Conservation (phyloP, 2,329 filamentous ascomycete species). For the Hypoxylon sp. region DNA sequence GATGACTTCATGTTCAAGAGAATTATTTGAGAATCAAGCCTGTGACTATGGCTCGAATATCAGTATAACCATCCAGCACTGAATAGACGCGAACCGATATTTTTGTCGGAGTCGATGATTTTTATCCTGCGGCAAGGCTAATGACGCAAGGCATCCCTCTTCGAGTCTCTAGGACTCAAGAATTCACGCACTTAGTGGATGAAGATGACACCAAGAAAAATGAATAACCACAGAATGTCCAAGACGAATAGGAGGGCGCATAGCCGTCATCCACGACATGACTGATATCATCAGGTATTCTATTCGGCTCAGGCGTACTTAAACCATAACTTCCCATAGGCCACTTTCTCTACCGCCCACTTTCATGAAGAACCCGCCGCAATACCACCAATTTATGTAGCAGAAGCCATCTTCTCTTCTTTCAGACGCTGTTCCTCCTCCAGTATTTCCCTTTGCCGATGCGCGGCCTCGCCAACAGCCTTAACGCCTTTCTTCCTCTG, state of each 20-base stretch:
- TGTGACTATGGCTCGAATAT: neutral
- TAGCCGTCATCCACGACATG: neutral
- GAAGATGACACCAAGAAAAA: neutral
- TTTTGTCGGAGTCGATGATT: neutral
- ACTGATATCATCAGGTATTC: neutral
- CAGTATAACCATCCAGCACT: neutral
- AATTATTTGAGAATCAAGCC: neutral
- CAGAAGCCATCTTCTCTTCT: slow-evolving; percentile 56
- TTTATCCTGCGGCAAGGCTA: neutral
- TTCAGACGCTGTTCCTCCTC: slow-evolving; percentile 68
- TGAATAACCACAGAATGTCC: too few relatives aligned
- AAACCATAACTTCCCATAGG: neutral
- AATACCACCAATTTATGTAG: neutral
- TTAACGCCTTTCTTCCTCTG: slow-evolving; percentile 93
- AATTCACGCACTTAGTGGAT: neutral
- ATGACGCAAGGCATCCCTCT: neutral
- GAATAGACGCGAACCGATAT: neutral
- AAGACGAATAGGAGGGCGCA: neutral
- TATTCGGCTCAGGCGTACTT: neutral
- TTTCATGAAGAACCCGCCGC: neutral
- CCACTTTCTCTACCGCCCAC: neutral
- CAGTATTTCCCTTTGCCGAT: slow-evolving; percentile 70
- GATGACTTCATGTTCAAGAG: too few relatives aligned
- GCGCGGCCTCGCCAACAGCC: slow-evolving; percentile 77
- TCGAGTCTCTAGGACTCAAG: neutral